These are phyloP conservation scores for Pulveroboletus ravenelii DNA, from an alignment of 768 basidiomycete species.

Conservation along the genomic window DNA sequence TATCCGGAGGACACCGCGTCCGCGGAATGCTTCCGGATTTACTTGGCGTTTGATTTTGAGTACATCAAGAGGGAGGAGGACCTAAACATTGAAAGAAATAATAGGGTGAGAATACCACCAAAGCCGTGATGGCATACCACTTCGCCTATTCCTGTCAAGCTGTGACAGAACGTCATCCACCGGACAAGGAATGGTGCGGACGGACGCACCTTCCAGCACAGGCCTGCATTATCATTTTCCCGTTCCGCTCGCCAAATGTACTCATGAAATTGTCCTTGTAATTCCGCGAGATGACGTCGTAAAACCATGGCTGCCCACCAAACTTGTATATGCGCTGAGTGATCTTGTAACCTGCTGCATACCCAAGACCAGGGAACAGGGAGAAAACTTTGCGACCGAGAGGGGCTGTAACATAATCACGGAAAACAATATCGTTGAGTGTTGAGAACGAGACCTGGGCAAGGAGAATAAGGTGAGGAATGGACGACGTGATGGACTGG, in stretches of 20 bases:
- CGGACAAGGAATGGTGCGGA: background rate
- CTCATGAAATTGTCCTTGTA: slow-evolving; percentile 79
- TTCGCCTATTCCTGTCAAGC: slow-evolving; percentile 85
- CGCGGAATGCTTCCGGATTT: slow-evolving; percentile 97
- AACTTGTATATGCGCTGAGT: slow-evolving; percentile 96
- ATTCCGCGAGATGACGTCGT: slow-evolving; percentile 81
- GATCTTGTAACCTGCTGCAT: slow-evolving; percentile 97
- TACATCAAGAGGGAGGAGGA: slow-evolving; percentile 92
- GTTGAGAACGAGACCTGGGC: slow-evolving; percentile 56
- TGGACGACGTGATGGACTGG: background rate
- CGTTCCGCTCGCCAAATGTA: slow-evolving; percentile 88
- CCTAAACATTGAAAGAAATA: slow-evolving; percentile 35
- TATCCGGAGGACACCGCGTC: slow-evolving; percentile 85
- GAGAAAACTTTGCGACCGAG: slow-evolving; percentile 70
- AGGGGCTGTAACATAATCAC: slow-evolving; percentile 70
- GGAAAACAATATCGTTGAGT: slow-evolving; percentile 80
- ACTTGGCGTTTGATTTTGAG: slow-evolving; percentile 99
- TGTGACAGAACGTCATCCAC: slow-evolving; percentile 20
- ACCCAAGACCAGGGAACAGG: slow-evolving; percentile 96
- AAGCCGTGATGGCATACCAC: slow-evolving; percentile 53
- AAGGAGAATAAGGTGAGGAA: background rate
- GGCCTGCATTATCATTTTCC: slow-evolving; percentile 95
- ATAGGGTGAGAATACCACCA: too few species aligned
- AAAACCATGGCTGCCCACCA: slow-evolving; percentile 97
- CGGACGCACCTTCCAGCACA: slow-evolving; percentile 75